Conservation (phyloP, 768 basidiomycete species). For the Tremella mesenterica region DNA sequence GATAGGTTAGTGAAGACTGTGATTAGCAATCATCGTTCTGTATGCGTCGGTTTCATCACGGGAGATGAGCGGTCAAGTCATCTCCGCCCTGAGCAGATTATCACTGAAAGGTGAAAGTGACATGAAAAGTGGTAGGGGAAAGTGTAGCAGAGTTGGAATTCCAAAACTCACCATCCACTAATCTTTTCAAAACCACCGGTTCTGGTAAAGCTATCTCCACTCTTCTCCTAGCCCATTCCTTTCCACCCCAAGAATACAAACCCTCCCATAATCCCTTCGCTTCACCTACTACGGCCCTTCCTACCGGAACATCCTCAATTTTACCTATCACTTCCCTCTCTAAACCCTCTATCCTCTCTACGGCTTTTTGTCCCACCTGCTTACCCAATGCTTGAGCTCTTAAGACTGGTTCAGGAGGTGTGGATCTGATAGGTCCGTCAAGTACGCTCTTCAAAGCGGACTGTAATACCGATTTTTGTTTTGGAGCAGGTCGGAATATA, state of each 20-base stretch:
- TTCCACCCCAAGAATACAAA: slow-evolving; percentile 21
- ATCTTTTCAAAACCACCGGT: slow-evolving; percentile 6
- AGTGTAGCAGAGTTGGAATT: too few relatives aligned
- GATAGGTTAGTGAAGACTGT: slow-evolving; percentile 33
- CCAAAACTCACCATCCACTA: slow-evolving; percentile 27
- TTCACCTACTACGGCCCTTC: slow-evolving; percentile 12
- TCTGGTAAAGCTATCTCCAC: slow-evolving; percentile 6
- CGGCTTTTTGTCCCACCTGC: slow-evolving; percentile 9
- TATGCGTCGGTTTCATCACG: slow-evolving; percentile 1
- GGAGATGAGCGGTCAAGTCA: slow-evolving; percentile 5
- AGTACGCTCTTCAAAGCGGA: slow-evolving; percentile 11
- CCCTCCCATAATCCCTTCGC: slow-evolving; percentile 11
- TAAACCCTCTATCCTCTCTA: slow-evolving; percentile 10
- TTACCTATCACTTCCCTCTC: slow-evolving; percentile 16
- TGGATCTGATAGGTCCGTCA: slow-evolving; percentile 21
- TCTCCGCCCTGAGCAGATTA: too few relatives aligned
- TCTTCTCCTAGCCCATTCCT: slow-evolving; percentile 24
- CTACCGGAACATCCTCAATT: slow-evolving; percentile 18
- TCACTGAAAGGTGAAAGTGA: not conserved
- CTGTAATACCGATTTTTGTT: slow-evolving; percentile 13
- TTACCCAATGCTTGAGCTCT: slow-evolving; percentile 10
- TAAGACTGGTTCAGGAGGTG: slow-evolving; percentile 14
- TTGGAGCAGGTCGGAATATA: slow-evolving; percentile 25
- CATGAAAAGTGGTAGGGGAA: too few relatives aligned
- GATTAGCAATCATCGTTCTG: too few relatives aligned